Evolutionary conservation across 2,329 filamentous ascomycete species (phyloP).

Genomic region (Apiospora aurea): DNA sequence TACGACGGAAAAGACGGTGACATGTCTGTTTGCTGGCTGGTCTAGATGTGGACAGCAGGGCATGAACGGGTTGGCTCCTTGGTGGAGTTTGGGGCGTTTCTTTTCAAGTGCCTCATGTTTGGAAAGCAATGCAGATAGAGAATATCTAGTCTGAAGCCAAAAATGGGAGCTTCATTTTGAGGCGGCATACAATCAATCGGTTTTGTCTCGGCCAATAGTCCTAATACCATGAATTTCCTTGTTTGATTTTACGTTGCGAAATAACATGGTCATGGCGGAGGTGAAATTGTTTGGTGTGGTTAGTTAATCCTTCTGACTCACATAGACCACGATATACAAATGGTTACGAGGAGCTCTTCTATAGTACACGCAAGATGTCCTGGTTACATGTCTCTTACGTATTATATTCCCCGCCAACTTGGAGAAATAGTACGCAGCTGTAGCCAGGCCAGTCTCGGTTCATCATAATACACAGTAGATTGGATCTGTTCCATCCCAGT

Average conservation of each 20-base stretch:
- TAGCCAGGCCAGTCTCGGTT: background rate
- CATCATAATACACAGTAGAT: conserved; percentile 4
- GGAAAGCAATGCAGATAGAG: conserved; percentile 18
- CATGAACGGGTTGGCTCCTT: conserved; percentile 3
- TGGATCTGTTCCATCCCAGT: background rate
- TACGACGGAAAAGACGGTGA: background rate
- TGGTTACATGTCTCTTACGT: background rate
- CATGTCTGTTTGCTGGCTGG: conserved; percentile 4
- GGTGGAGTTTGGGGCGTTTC: conserved; percentile 23
- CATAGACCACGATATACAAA: background rate
- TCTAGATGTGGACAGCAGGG: conserved; percentile 1
- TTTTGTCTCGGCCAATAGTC: background rate
- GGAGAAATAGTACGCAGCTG: background rate
- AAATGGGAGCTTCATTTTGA: conserved; percentile 10
- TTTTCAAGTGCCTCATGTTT: conserved; percentile 17
- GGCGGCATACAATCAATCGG: background rate
- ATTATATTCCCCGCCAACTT: background rate
- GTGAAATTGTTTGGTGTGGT: conserved; percentile 4
- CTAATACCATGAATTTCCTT: background rate
- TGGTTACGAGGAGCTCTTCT: conserved; percentile 2
- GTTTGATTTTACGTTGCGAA: background rate
- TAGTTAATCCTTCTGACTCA: background rate
- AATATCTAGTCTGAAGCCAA: conserved; percentile 21
- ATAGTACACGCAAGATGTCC: background rate
- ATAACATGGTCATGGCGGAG: background rate